These are phyloP conservation scores for Conoideocrella luteorostrata DNA, from an alignment of 2,329 filamentous ascomycete species.

Conservation along the genomic window DNA sequence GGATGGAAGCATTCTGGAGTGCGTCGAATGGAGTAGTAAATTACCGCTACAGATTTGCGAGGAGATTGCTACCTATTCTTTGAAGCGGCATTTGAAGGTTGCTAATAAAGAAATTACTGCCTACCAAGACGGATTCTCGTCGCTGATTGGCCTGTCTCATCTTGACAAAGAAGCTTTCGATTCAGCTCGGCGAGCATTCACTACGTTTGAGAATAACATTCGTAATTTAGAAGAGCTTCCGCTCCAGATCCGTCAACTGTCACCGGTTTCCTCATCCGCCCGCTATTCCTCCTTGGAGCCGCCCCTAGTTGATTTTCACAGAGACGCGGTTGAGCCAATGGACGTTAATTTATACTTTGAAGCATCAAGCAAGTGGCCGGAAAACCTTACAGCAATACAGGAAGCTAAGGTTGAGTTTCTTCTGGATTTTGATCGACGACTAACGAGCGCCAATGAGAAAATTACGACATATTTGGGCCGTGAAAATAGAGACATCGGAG, in stretches of 20 bases:
- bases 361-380: slow-evolving; percentile 87
- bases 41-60: slow-evolving; percentile 61
- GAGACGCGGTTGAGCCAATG: slow-evolving; percentile 48
- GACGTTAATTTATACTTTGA: slow-evolving; percentile 88
- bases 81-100: slow-evolving; percentile 62
- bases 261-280: slow-evolving; percentile 63
- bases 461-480: slow-evolving; percentile 68
- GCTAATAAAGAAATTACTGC: slow-evolving; percentile 46
- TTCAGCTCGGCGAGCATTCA: slow-evolving; percentile 62
- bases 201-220: slow-evolving; percentile 68
- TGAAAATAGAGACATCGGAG: slow-evolving; percentile 63
- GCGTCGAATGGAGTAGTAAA: slow-evolving; percentile 72
- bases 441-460: slow-evolving; percentile 54
- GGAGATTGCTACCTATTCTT: slow-evolving; percentile 69
- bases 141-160: slow-evolving; percentile 38
- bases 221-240: slow-evolving; percentile 76
- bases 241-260: slow-evolving; percentile 76
- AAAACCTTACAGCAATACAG: slow-evolving; percentile 85
- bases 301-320: slow-evolving; percentile 35
- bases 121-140: slow-evolving; percentile 44
- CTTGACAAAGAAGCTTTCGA: slow-evolving; percentile 57
- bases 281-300: slow-evolving; percentile 61
- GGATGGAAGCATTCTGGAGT: slow-evolving; percentile 89
- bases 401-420: slow-evolving; percentile 89
- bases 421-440: slow-evolving; percentile 64